Conservation (phyloP, 495 filamentous ascomycete genomes). For the Neurospora sp. region DNA sequence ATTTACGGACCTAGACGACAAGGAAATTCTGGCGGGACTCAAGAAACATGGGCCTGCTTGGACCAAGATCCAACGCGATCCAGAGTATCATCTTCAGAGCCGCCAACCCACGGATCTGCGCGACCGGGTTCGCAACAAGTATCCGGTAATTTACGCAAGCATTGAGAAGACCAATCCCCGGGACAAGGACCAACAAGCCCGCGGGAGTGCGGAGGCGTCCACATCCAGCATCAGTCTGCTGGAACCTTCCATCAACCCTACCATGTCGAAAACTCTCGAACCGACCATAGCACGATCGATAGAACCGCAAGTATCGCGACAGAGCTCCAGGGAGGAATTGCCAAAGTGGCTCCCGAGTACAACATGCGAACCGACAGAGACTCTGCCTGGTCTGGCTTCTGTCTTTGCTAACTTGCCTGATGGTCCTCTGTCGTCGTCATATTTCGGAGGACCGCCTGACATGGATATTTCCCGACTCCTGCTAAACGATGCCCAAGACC, state of each 20-base stretch:
- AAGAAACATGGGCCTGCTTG: slow-evolving; percentile 67
- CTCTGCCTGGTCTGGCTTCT: slow-evolving; percentile 14
- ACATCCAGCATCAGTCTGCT: slow-evolving; percentile 16
- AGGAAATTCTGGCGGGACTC: slow-evolving; percentile 65
- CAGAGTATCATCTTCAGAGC: slow-evolving; percentile 51
- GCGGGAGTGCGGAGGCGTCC: slow-evolving; percentile 10
- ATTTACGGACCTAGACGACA: slow-evolving; percentile 69
- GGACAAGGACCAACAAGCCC: slow-evolving; percentile 15
- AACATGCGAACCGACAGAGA: slow-evolving; percentile 25
- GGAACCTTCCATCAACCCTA: slow-evolving; percentile 32
- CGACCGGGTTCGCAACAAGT: slow-evolving; percentile 73
- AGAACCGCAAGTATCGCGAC: slow-evolving; percentile 29
- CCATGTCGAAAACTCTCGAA: slow-evolving; percentile 24
- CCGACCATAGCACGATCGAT: slow-evolving; percentile 17
- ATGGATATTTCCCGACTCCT: slow-evolving; percentile 13
- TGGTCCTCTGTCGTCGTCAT: slow-evolving; percentile 9
- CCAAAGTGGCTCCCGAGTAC: slow-evolving; percentile 21
- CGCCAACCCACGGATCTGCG: slow-evolving; percentile 70
- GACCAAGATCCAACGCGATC: slow-evolving; percentile 70
- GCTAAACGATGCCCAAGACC: slow-evolving; percentile 5
- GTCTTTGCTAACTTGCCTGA: slow-evolving; percentile 2
- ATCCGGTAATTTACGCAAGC: slow-evolving; percentile 47
- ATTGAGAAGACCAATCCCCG: slow-evolving; percentile 49
- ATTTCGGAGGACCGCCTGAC: not conserved
- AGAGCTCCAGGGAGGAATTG: slow-evolving; percentile 33